phyloP scores from a whole-genome alignment of 2,329 filamentous ascomycete genomes.

The Diaporthe sp. region DNA sequence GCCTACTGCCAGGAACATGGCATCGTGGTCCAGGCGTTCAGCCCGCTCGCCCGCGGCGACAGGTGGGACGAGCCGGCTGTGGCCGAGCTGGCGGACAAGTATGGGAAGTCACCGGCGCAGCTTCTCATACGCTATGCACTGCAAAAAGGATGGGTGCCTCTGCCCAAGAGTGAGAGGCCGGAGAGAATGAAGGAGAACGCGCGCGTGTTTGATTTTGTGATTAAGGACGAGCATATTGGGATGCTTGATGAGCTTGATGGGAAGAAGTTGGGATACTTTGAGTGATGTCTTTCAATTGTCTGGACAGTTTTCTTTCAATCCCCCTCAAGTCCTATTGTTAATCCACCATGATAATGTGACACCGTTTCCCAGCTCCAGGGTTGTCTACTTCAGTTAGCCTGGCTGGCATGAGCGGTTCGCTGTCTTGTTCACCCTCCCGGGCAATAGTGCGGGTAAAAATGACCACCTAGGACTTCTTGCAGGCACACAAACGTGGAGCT shows the following conservation, averaged over 20 bases:
- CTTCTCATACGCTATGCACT: slow-evolving; percentile 75
- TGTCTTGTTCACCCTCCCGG: too few species aligned
- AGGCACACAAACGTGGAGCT: background rate
- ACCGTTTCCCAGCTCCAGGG: too few species aligned
- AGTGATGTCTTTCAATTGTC: background rate
- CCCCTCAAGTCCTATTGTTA: too few species aligned
- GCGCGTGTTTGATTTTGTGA: slow-evolving; percentile 69
- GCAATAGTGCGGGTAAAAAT: background rate
- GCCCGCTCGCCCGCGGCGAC: slow-evolving; percentile 67
- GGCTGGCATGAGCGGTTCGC: too few species aligned
- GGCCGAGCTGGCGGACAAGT: slow-evolving; percentile 64
- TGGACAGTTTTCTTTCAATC: rapidly evolving
- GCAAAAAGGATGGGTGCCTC: slow-evolving; percentile 75
- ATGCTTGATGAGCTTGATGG: slow-evolving; percentile 14
- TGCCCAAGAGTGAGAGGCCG: slow-evolving; percentile 73
- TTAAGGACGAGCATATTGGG: slow-evolving; percentile 67
- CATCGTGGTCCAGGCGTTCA: slow-evolving; percentile 65
- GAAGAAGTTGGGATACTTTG: background rate
- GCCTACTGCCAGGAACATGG: slow-evolving; percentile 62
- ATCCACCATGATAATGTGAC: too few species aligned
- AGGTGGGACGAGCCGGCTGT: slow-evolving; percentile 71
- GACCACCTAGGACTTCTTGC: background rate
- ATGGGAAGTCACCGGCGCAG: slow-evolving; percentile 71
- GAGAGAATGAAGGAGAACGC: slow-evolving; percentile 70
- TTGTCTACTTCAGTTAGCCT: too few species aligned